A percentile compares a stretch with the other conserved stretches of the same genome.
Evolutionary conservation across 306 rosid genomes (phyloP).

Genomic region (Oemleria cerasiformis): DNA sequence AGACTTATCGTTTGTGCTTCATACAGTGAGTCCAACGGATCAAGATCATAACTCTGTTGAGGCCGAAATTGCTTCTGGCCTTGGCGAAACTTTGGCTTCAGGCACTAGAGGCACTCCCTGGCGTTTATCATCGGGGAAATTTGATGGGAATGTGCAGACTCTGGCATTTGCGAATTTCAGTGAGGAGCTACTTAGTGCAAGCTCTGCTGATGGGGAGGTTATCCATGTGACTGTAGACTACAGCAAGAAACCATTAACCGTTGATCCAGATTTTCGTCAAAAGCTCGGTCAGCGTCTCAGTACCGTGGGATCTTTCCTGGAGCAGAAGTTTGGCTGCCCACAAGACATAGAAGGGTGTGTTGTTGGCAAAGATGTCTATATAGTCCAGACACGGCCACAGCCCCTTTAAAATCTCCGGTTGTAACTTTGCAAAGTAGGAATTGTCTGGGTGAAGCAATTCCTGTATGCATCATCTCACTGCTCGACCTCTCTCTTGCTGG

Average conservation of each 20-base stretch:
- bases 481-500: background rate
- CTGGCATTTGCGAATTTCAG: slow-evolving; percentile 91
- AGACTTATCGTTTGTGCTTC: slow-evolving; percentile 85
- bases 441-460: background rate
- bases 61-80: slow-evolving; percentile 95
- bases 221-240: slow-evolving; percentile 79
- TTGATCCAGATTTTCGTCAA: slow-evolving; percentile 65
- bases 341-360: slow-evolving; percentile 94
- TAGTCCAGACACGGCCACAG: slow-evolving; percentile 93
- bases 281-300: slow-evolving; percentile 89
- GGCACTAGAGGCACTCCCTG: slow-evolving; percentile 95
- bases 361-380: slow-evolving; percentile 71
- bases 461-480: background rate
- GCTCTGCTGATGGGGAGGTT: slow-evolving; percentile 89
- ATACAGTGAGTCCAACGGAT: slow-evolving; percentile 68
- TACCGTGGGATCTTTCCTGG: slow-evolving; percentile 83
- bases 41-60: slow-evolving; percentile 69
- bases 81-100: slow-evolving; percentile 96
- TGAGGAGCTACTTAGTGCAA: slow-evolving; percentile 72
- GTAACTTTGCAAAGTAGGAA: background rate
- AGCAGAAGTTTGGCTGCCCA: slow-evolving; percentile 77
- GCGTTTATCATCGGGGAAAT: slow-evolving; percentile 82
- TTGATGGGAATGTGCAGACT: slow-evolving; percentile 65
- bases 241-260: slow-evolving; percentile 75
- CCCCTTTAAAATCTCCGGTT: slow-evolving; percentile 41